Base-by-base conservation (phyloP, 2,329 filamentous ascomycete genomes). In the Stemphylium vesicarium region DNA sequence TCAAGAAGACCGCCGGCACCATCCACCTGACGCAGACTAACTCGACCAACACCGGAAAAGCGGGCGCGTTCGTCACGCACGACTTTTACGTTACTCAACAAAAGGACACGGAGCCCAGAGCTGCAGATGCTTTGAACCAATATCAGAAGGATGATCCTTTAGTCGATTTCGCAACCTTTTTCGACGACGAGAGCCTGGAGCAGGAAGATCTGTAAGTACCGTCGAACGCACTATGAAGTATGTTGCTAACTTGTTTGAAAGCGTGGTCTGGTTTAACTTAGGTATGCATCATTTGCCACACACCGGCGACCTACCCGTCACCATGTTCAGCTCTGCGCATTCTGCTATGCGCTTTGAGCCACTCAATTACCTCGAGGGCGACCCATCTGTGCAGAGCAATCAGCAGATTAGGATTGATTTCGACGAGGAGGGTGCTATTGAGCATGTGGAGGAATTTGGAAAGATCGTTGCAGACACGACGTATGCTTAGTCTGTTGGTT, bases 201-300 rank as follows among this genome's bases (percentile, higher is more conserved):
- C 74, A 76, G 40, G 71, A 77, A 55, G 75, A 76, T 51, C 10
- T 72, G 54, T 68, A 71, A 36, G 73, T 69, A 16, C 5, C 6
- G 2, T 15, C 6, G 4, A 22, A 3, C 22, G 3, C 7, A 1
- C 13, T 5, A 35, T 11, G 2, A 15, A 16, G 11, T 26, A 22
- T 13, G 13, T 35, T 26, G 33, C 51, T 53, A 48, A 50, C 36
- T 8, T n/a, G 10, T 13, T 11, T 11, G 10, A 2, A 9, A 54
- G 65, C 77, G 79, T 82, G 2, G 56, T 82, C 4, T 83, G 80
- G 74, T 78, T 83, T 61, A 83, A 83, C 61, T 68, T 84, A 8
- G 81, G 81, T 39, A 80, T 81, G 69, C 81, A 84, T 62, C 81
- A 83, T 59, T 74, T 81, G 18, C 81, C 80, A 1, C 72, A 74